Base-by-base conservation (phyloP, 768 basidiomycete genomes). In the Lyophyllum shimeji region DNA sequence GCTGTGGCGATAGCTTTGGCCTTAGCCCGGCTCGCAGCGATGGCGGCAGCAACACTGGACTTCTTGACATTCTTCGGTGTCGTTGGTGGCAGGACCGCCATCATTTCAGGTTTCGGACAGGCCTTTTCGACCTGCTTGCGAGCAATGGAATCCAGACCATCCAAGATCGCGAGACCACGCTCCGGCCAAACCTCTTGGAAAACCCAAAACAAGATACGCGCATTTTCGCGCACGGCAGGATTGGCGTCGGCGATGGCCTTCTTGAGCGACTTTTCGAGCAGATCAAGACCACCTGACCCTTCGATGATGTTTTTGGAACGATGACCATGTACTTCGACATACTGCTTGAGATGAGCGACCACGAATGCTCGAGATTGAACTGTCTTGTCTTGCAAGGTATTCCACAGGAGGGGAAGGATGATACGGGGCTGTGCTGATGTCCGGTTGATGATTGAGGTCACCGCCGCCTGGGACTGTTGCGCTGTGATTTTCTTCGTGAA, bases 401-500 rank as follows among this genome's bases (percentile, higher is more conserved):
- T 73, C 78, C 80, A 86, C 18, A 98, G 71, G 45, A 93, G 78
- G 9, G 88, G 79, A 3, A 95, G 68, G 52, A 90, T 67, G 3
- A 82, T 68, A 25, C 87, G 84, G 9, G 94, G 86, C 58, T 86
- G 88, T 46, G 84, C 76, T 2, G 91, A 86, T 1, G 86, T 82
- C 62, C 89, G 71, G 1, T 76, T 76, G 18, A 98, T 82, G 56
- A 98, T 75, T n/a, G 77, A 71, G 1, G 79, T 77, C 8, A 92
- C 81, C 1, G 84, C 77, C 1, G 80, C 75, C 68, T 98, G 97
- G 0, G 95, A 91, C 56, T 88, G 88, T 53, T 93, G 87, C 3
- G 90, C 93, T 21, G 85, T 82, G 46, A 98, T 86, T 69, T 95
- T 96, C 73, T 99, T 99, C 29, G 95, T 98, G 52, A 91, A 86